Evolutionary conservation across 2,329 filamentous ascomycete species (phyloP), one percentile per base, ranked within the genome.

Genomic region (Botrytis medusae): DNA sequence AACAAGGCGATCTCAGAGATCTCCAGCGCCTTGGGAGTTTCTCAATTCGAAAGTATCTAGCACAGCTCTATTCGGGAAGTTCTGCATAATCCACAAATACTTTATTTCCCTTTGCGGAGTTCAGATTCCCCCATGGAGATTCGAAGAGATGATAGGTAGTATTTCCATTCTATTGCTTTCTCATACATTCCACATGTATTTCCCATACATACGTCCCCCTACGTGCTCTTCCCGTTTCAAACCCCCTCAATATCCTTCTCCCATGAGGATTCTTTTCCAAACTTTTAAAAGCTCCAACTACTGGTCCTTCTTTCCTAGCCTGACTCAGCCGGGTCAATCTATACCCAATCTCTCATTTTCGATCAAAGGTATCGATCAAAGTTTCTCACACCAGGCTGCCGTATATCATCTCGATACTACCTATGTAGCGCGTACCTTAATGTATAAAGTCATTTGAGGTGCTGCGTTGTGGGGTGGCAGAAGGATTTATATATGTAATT

Each of bases 11-110:
- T 46, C 20, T 25, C 1, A 12, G 46, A 25, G 46, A 5, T 51
- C 4, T 25, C 10, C 9, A 5, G 22, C 1, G 2, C 22, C 9
- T 25, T 9, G 0, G 1, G 7, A 4, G 4, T 25, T 12, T 1
- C 46, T 48, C 46, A 12, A 12, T 12, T 48, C 9, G 4, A 25
- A 4, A 12, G 1, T 12, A 48, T 48, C 9, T 1, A 10, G 3
- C 46, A 25, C 22, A 48, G 46, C 22, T 1, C 46, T 48, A 25
- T 25, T 25, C 1, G 22, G 0, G 25, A 6, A 12, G 0, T 4
- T 48, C 22, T 48, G 22, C 46, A 48, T 4, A 48, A 25, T 2
- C 46, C 22, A 25, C 1, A 9, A 48, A 22, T 2, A 25, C 0
- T 48, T 25, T 5, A 4, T 48, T 20, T 10, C 20, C 22, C 9